Evolutionary conservation across 2,329 filamentous ascomycete species (phyloP).

Genomic region (Bipolaris oryzae): DNA sequence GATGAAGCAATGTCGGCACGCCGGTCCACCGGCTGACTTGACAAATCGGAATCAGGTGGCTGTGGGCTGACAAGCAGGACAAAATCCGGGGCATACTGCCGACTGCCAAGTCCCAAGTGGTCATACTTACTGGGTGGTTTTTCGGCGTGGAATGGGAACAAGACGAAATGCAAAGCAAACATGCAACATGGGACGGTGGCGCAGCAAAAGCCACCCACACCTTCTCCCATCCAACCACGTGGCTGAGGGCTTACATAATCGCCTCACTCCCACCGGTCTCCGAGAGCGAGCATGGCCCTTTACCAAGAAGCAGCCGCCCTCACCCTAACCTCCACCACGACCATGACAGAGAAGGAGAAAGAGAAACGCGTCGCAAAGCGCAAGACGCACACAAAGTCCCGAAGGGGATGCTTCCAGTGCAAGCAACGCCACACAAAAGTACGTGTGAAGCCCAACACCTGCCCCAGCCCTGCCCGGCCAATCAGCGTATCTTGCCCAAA

Average conservation of each 20-base stretch:
- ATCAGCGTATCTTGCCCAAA: conserved; percentile 9
- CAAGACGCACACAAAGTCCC: conserved; percentile 42
- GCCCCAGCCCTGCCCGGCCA: conserved; percentile 5
- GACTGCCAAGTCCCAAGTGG: background rate
- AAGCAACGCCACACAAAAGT: conserved; percentile 44
- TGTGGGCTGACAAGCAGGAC: background rate
- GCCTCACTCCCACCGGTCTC: conserved; percentile 2
- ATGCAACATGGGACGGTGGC: too few species aligned
- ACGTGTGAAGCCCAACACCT: conserved; percentile 6
- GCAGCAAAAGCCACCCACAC: background rate
- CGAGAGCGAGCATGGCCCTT: background rate
- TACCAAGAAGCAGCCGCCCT: conserved; percentile 4
- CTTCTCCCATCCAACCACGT: conserved; percentile 3
- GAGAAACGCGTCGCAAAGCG: conserved; percentile 33
- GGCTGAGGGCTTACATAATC: conserved; percentile 15
- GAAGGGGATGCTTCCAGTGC: conserved; percentile 41
- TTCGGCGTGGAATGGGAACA: background rate
- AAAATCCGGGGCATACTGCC: background rate
- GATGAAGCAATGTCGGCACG: conserved; percentile 39
- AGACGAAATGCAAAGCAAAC: background rate
- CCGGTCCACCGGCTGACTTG: conserved; percentile 36
- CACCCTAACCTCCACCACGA: background rate
- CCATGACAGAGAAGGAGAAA: conserved; percentile 29
- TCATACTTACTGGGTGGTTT: too few species aligned
- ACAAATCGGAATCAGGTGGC: conserved; percentile 33